Base-by-base conservation (phyloP, 2,329 filamentous ascomycete genomes). In the Clonostachys rhizophaga region DNA sequence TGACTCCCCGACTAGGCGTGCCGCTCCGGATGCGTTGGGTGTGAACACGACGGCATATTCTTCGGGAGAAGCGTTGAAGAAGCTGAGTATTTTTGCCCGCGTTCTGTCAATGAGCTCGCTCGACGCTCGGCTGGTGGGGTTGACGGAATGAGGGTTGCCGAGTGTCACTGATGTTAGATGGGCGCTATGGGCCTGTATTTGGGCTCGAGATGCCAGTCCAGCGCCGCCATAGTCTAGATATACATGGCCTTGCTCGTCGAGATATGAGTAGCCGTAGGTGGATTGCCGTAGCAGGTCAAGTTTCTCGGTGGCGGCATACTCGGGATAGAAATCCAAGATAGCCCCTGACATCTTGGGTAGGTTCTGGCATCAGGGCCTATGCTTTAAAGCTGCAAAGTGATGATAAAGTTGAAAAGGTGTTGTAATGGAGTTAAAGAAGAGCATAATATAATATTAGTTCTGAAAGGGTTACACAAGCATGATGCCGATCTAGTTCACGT, bases 151-250 rank as follows among this genome's bases (percentile, higher is more conserved):
- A 2, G 68, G 68, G 55, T 71, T 71, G 47, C 68, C 68, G 20
- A 61, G 65, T 17, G 67, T 49, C 3, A 50, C 52, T n/a, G 44
- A 42, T 9, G 54, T 46, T 5, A 68, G 52, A 1, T 66, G 65
- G 17, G 51, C 48, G 8, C 57, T 51, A 45, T 69, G 66, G 1
- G 61, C 60, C 4, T 46, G 50, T 42, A 61, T 49, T 51, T 71
- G 68, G 2, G 58, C 45, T 2, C 54, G 54, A 4, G 67, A 58
- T 1, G 65, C 59, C 3, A 71, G 61, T 1, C 67, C 62, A 1
- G 66, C 55, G 12, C 68, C 68, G 1, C 67, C 67, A 51, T 70
- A 71, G 56, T 71, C 68, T 5, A 71, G 58, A 44, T 71, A 71
- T 4, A 67, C 53, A 37, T 71, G 68, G 39, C 57, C 46, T 34